Base-by-base conservation (phyloP, 2,329 filamentous ascomycete species). In the Rachicladosporium sp. region DNA sequence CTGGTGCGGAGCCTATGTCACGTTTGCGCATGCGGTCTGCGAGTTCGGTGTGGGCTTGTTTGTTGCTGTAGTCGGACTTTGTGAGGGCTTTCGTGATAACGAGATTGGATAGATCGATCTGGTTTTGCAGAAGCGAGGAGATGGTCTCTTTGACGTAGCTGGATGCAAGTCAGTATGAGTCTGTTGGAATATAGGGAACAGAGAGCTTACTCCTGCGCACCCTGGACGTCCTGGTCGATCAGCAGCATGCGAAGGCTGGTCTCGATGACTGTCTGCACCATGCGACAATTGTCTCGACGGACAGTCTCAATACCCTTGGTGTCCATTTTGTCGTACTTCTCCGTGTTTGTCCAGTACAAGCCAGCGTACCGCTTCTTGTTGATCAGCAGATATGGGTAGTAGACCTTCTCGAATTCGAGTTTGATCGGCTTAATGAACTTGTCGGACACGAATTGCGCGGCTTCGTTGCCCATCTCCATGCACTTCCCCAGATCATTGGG, bases 311-410 rank as follows among this genome's bases (percentile, higher is more conserved):
- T 96, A 71, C 91, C 91, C 62, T 98, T 98, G 44, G 86, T 96
- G 63, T 98, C 91, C 93, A 98, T 98, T 70, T 96, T 98, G 73
- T 98, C 93, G 61, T 82, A 91, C 63, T 94, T 95, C 32, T 89
- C 76, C 1, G 89, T 77, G 49, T 82, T 91, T 4, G 91, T 98
- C 88, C 88, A 98, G 66, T 86, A 96, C 27, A 98, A 65, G n/a
- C 91, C 91, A 6, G 91, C 91, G 55, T 98, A 98, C 47, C 91
- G 82, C 70, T 98, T 98, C 71, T 98, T 98, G 77, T 98, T 98
- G 77, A 98, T 98, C 37, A 98, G 73, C 29, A 98, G 72, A 58
- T 98, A 98, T 1, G 91, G 91, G 59, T 83, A 98, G 64, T 98
- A 98, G 1, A 98, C 89, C 65, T 98, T 98, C 62, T 98, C 91